Percentiles rank a stretch among this genome's conserved stretches.
Conservation (phyloP, 2,329 filamentous ascomycete genomes). For the Clonostachys sp. region DNA sequence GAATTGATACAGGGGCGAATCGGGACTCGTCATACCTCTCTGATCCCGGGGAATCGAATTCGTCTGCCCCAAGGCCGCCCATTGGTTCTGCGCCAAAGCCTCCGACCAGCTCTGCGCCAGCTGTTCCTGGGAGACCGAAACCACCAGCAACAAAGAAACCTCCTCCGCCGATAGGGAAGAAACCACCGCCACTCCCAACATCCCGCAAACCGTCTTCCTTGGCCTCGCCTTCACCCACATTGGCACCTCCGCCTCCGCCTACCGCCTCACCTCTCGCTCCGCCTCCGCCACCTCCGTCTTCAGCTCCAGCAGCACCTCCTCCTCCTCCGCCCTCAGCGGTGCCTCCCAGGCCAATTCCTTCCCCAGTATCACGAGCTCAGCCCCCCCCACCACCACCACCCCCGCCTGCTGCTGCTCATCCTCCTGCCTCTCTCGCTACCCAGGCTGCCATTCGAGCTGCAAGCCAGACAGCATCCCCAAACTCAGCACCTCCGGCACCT, state of each 20-base stretch:
- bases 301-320: slow-evolving; percentile 34
- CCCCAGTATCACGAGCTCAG: slow-evolving; percentile 8
- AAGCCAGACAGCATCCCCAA: slow-evolving; percentile 28
- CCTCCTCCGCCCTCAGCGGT: slow-evolving; percentile 27
- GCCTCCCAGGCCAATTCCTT: slow-evolving; percentile 24
- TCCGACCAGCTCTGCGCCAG: slow-evolving; percentile 54
- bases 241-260: slow-evolving; percentile 17
- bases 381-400: slow-evolving; percentile 20
- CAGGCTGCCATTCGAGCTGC: slow-evolving; percentile 39
- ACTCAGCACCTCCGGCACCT: slow-evolving; percentile 26
- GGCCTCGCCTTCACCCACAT: slow-evolving; percentile 16
- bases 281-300: slow-evolving; percentile 32
- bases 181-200: slow-evolving; percentile 59
- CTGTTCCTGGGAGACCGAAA: slow-evolving; percentile 48
- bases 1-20: slow-evolving; percentile 62
- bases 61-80: slow-evolving; percentile 2
- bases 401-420: slow-evolving; percentile 30
- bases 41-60: slow-evolving; percentile 54
- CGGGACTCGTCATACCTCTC: slow-evolving; percentile 69
- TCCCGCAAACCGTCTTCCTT: slow-evolving; percentile 51
- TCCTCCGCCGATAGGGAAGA: slow-evolving; percentile 76
- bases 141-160: slow-evolving; percentile 36
- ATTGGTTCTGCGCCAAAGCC: slow-evolving; percentile 47
- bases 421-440: slow-evolving; percentile 27
- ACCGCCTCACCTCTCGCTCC: slow-evolving; percentile 23